phyloP scores from a whole-genome alignment of 2,329 filamentous ascomycete genomes.

The Alternaria sp. region DNA sequence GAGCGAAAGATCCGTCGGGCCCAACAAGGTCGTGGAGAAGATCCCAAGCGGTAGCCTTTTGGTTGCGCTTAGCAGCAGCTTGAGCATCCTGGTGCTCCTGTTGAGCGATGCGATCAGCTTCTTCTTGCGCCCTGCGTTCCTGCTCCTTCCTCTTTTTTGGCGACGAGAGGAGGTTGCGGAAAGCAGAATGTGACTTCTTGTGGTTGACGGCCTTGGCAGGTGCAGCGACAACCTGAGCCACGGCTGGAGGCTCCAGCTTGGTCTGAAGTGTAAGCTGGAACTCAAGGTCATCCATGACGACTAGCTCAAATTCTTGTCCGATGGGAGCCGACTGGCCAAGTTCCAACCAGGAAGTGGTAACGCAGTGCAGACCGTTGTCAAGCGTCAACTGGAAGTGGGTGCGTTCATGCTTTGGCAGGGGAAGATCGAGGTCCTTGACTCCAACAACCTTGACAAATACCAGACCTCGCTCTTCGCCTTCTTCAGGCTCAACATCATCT shows the following conservation, averaged over 20 bases:
- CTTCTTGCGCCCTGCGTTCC: slow-evolving; percentile 82
- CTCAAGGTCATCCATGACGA: slow-evolving; percentile 96
- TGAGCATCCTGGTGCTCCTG: slow-evolving; percentile 54
- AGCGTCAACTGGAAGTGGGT: slow-evolving; percentile 95
- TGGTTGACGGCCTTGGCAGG: slow-evolving; percentile 71
- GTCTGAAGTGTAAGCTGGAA: slow-evolving; percentile 98
- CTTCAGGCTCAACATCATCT: slow-evolving; percentile 68
- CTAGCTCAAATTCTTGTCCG: slow-evolving; percentile 96
- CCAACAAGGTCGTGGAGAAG: slow-evolving; percentile 84
- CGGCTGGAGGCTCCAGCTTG: slow-evolving; percentile 81
- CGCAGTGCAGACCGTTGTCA: slow-evolving; percentile 98
- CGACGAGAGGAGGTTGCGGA: slow-evolving; percentile 84
- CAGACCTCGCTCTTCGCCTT: slow-evolving; percentile 85
- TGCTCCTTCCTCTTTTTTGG: slow-evolving; percentile 97
- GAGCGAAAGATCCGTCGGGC: slow-evolving; percentile 93
- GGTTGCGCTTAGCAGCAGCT: slow-evolving; percentile 61
- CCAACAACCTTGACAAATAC: slow-evolving; percentile 99
- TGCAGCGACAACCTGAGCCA: slow-evolving; percentile 53
- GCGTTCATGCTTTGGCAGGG: slow-evolving; percentile 85
- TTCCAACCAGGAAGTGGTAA: slow-evolving; percentile 95
- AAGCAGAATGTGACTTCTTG: slow-evolving; percentile 77
- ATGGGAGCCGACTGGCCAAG: slow-evolving; percentile 91
- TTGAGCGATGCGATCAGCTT: slow-evolving; percentile 73
- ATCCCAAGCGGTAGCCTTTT: slow-evolving; percentile 80
- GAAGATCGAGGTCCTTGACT: slow-evolving; percentile 92